Percentiles rank a stretch among this genome's conserved stretches.
These are phyloP conservation scores for Trichoderma afroharzianum DNA, from an alignment of 2,329 filamentous ascomycete species.

Conservation along the genomic window DNA sequence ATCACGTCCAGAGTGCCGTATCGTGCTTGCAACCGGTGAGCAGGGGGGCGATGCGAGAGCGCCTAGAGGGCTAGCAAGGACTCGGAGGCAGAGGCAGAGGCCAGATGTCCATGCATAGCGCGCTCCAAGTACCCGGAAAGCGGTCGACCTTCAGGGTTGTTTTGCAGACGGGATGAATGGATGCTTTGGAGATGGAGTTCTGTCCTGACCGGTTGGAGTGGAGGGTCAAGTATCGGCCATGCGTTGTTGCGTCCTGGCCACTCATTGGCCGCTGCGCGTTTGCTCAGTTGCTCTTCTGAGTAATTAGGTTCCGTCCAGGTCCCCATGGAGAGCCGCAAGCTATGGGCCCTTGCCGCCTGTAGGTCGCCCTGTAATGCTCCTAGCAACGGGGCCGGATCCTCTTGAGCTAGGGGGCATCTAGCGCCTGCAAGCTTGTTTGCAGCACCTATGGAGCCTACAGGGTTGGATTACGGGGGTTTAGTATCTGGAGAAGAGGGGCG, in stretches of 20 bases:
- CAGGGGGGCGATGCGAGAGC: not conserved
- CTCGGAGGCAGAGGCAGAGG: not conserved
- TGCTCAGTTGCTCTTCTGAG: not conserved
- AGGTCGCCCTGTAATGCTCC: not conserved
- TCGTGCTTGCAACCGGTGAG: conserved; percentile 9
- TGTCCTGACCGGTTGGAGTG: not conserved
- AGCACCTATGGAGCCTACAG: not conserved
- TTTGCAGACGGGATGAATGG: not conserved
- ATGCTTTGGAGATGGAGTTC: not conserved
- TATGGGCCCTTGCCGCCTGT: not conserved
- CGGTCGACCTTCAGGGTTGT: not conserved
- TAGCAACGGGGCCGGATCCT: not conserved
- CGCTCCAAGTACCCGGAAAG: not conserved
- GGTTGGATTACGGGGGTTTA: not conserved
- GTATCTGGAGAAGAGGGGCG: not conserved
- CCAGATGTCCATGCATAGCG: not conserved
- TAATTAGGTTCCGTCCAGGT: no score
- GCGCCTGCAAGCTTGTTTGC: not conserved
- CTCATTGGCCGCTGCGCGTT: conserved; percentile 7
- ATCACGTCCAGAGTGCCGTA: not conserved
- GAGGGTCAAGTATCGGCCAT: not conserved
- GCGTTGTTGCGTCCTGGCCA: not conserved
- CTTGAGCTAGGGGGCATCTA: not conserved
- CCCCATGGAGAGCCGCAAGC: not conserved
- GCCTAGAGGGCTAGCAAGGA: not conserved